Percentiles rank a stretch among this genome's conserved stretches.
Conservation (phyloP, 2,329 filamentous ascomycete genomes). For the Fusarium devonianum region DNA sequence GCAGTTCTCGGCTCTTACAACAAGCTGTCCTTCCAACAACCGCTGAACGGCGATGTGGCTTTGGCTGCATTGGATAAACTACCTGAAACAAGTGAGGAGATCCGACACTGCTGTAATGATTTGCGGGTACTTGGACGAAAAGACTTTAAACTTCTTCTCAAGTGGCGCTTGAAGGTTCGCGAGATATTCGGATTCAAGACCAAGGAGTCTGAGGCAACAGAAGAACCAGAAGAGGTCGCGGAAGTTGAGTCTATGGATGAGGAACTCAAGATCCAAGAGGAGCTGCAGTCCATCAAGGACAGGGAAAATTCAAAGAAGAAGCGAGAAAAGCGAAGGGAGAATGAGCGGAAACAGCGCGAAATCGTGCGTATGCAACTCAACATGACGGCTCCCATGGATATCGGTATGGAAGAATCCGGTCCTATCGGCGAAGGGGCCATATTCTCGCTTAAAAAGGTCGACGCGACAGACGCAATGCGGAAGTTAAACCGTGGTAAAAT, state of each 20-base stretch:
- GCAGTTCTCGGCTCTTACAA: constrained; percentile 88
- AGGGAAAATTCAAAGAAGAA: constrained; percentile 79
- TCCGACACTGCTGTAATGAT: constrained; percentile 79
- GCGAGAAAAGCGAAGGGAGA: constrained; percentile 84
- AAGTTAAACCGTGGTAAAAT: constrained; percentile 76
- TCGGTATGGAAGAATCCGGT: constrained; percentile 87
- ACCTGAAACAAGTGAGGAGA: constrained; percentile 84
- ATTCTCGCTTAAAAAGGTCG: constrained; percentile 83
- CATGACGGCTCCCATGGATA: constrained; percentile 95
- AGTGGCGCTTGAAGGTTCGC: constrained; percentile 87
- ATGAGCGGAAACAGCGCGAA: constrained; percentile 93
- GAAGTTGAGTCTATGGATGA: constrained; percentile 93
- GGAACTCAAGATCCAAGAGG: constrained; percentile 87
- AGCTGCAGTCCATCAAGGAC: constrained; percentile 83
- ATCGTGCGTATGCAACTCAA: constrained; percentile 97
- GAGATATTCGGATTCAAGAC: constrained; percentile 88
- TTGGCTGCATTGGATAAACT: constrained; percentile 85
- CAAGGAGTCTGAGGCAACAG: constrained; percentile 66
- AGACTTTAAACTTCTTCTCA: constrained; percentile 88
- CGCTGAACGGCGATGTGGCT: constrained; percentile 82
- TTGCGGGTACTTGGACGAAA: constrained; percentile 91
- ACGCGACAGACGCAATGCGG: constrained; percentile 74
- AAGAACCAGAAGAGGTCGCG: constrained; percentile 72
- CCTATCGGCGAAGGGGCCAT: constrained; percentile 82
- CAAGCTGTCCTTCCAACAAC: constrained; percentile 81